Percentiles rank a stretch among this genome's conserved stretches.
These are phyloP conservation scores for Malus hybrid DNA, from an alignment of 331 rosid genomes.

Conservation along the genomic window DNA sequence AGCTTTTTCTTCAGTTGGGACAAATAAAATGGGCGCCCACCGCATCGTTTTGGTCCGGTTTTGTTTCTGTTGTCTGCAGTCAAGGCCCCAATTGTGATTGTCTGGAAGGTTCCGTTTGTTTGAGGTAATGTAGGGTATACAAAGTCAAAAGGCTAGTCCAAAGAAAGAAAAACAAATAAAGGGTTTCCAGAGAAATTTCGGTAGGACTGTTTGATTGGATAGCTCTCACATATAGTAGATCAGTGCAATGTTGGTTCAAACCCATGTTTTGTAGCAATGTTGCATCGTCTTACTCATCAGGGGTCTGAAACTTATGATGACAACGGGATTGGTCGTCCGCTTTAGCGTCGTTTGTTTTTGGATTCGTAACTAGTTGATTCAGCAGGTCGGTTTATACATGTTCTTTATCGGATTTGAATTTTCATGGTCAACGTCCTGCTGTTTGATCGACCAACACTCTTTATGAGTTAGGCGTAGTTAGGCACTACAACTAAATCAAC, in stretches of 20 bases:
- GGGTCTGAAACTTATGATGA: neutral
- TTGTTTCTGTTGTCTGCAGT: neutral
- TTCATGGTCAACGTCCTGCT: too few species aligned
- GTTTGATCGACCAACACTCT: neutral
- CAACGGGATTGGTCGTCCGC: rapidly evolving
- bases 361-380: neutral
- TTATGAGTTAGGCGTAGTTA: neutral
- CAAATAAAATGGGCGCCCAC: neutral
- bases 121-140: neutral
- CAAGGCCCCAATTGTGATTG: neutral
- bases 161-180: neutral
- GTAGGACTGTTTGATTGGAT: too few species aligned
- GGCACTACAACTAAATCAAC: neutral
- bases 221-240: too few species aligned
- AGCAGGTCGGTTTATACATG: rapidly evolving
- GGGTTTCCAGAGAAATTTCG: rapidly evolving
- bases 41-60: neutral
- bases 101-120: neutral
- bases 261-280: neutral
- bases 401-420: too few species aligned
- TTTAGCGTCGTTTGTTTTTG: too few species aligned
- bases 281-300: neutral
- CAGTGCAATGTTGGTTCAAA: neutral
- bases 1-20: neutral
- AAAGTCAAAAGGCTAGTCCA: neutral